These are phyloP conservation scores for Colletotrichum echinochloae DNA, from an alignment of 2,329 filamentous ascomycete genomes.

Conservation along the genomic window DNA sequence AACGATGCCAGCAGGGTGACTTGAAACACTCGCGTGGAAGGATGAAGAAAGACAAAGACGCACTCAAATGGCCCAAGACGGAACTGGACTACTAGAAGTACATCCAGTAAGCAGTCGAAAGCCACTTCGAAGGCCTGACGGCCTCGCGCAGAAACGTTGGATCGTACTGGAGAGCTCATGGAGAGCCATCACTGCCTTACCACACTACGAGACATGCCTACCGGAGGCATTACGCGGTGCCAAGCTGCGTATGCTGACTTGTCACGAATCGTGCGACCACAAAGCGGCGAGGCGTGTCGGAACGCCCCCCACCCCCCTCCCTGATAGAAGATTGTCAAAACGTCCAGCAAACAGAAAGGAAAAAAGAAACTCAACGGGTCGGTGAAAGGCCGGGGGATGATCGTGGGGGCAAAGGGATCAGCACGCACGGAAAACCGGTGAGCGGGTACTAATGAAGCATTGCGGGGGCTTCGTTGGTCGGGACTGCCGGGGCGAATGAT, in stretches of 20 bases:
- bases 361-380: conserved; percentile 6
- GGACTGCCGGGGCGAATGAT: conserved; percentile 34
- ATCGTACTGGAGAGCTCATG: not conserved
- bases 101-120: not conserved
- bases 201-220: not conserved
- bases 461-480: conserved; percentile 37
- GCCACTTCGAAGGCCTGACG: not conserved
- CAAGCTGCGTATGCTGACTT: conserved; percentile 8
- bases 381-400: conserved; percentile 1
- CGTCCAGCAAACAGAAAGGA: conserved; percentile 7
- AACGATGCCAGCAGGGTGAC: conserved; percentile 49
- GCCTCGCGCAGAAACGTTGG: not conserved
- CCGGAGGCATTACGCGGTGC: conserved; percentile 14
- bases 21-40: conserved; percentile 47
- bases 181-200: conserved; percentile 7
- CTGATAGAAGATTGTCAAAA: conserved; percentile 3
- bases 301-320: conserved; percentile 1
- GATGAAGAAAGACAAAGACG: conserved; percentile 46
- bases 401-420: conserved; percentile 27
- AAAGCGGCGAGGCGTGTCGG: conserved; percentile 17
- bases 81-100: conserved; percentile 31
- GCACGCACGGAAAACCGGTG: conserved; percentile 30
- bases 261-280: conserved; percentile 4
- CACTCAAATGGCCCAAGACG: conserved; percentile 31
- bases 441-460: conserved; percentile 20